Base-by-base conservation (phyloP, 163 green algal genomes). In the Scenedesmus sp. region DNA sequence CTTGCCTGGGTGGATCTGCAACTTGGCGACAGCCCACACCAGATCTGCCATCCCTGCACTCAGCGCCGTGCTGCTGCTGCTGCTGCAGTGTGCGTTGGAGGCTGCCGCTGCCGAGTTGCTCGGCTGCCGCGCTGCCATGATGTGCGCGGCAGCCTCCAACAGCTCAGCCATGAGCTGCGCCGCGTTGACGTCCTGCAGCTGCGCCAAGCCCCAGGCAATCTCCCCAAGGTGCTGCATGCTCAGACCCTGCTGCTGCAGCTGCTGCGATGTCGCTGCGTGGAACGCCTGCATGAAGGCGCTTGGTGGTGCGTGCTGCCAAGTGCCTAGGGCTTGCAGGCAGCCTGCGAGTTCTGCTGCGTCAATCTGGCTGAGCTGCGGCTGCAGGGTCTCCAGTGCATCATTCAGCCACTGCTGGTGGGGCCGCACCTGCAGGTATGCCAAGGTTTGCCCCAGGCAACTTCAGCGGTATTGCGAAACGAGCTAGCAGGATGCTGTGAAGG, bases 401-500 rank as follows among this genome's bases (percentile, higher is more conserved):
- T n/a, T 26, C 18, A 92, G 81, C 81, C 81, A 92, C 44, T 78
- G 65, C 44, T 79, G 24, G 30, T 92, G 88, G 2, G 88, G 88
- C 68, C 46, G 53, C 30, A 89, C 81, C 65, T 76, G 65, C 65
- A 76, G 30, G 4, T 1, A 76, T 2, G 65, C 30, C 30, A 2
- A 40, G 30, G 65, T 40, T 2, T 3, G 30, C 30, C 37, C 30
- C 4, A 70, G 16, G n/a, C 56, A 61, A 26, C 1, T 22, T 70
- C 56, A 70, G 56, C 56, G 7, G 20, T n/a, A n/a, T 61, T 18
- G 51, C 51, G 22, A 16, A 16, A 61, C 51, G 51, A 16, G 51
- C 12, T 61, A 18, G 9, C 7, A 61, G 51, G 51, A n/a, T n/a
- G n/a, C n/a, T n/a, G n/a, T n/a, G n/a, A n/a, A n/a, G n/a, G n/a